phyloP scores from a whole-genome alignment of 192 early-diverging fungal genomes.

The Mortierella antarctica region DNA sequence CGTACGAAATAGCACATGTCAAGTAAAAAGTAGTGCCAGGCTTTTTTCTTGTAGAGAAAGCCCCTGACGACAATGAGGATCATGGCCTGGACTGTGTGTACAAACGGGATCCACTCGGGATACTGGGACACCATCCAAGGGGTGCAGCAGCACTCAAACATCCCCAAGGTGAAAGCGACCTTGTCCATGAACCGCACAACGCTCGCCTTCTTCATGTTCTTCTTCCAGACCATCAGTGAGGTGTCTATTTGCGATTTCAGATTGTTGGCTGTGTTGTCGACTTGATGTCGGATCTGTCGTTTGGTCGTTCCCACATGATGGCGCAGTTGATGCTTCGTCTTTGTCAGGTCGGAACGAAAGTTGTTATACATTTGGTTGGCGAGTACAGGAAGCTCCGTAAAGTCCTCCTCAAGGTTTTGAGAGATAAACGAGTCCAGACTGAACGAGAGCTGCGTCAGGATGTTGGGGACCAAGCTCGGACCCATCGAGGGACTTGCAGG shows the following conservation, averaged over 20 bases:
- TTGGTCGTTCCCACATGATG: conserved; percentile 42
- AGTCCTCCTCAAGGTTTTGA: conserved; percentile 47
- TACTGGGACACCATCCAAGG: conserved; percentile 59
- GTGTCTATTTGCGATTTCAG: conserved; percentile 46
- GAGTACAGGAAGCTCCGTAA: conserved; percentile 36
- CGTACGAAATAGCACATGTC: conserved; percentile 67
- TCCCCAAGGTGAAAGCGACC: conserved; percentile 72
- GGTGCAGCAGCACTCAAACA: conserved; percentile 71
- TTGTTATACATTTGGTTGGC: conserved; percentile 43
- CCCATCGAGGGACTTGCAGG: conserved; percentile 28
- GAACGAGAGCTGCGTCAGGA: conserved; percentile 44
- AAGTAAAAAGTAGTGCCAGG: conserved; percentile 71
- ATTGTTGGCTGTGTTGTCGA: conserved; percentile 27
- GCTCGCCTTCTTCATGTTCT: conserved; percentile 54
- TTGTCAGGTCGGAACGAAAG: conserved; percentile 29
- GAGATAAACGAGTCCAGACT: conserved; percentile 51
- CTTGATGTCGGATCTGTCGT: conserved; percentile 34
- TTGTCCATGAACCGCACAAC: conserved; percentile 68
- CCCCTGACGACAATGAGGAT: conserved; percentile 59
- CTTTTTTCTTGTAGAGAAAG: conserved; percentile 64
- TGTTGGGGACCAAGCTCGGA: conserved; percentile 38
- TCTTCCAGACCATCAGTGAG: conserved; percentile 33
- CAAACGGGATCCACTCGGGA: conserved; percentile 66
- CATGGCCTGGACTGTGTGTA: conserved; percentile 61
- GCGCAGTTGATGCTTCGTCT: conserved; percentile 36